Evolutionary conservation across 1,284 basidiomycete genomes (phyloP).

Genomic region (Pyrrhoderma noxium): DNA sequence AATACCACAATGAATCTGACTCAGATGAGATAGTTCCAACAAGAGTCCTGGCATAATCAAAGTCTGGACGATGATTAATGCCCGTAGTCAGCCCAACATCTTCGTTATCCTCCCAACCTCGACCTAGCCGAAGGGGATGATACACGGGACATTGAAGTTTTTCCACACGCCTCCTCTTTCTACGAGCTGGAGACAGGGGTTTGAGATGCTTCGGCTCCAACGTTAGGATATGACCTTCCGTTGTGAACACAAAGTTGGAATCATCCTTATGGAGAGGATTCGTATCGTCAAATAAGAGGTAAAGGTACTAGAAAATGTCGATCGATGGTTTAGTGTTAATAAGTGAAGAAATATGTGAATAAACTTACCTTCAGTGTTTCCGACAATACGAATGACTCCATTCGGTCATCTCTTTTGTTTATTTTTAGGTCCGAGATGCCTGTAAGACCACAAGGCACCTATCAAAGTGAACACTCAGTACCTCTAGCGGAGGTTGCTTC

Average conservation of each 20-base stretch:
- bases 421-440: conserved; percentile 74
- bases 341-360: background rate
- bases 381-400: conserved; percentile 89
- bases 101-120: conserved; percentile 24
- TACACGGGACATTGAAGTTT: conserved; percentile 71
- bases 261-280: conserved; percentile 69
- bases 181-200: conserved; percentile 49
- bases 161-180: conserved; percentile 58
- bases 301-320: conserved; percentile 72
- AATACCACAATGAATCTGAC: conserved; percentile 53
- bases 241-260: conserved; percentile 82
- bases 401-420: conserved; percentile 79
- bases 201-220: conserved; percentile 49
- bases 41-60: conserved; percentile 70
- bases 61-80: conserved; percentile 62
- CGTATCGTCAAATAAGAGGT: conserved; percentile 83
- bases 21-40: conserved; percentile 45
- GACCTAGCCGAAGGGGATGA: conserved; percentile 33
- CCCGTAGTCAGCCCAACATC: conserved; percentile 52
- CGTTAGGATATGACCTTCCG: conserved; percentile 85
- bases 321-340: too few relatives aligned
- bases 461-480: too few relatives aligned
- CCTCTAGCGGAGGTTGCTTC: too few relatives aligned
- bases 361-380: conserved; percentile 79
- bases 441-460: conserved; percentile 72